Evolutionary conservation across 176 grass and related monocot species (phyloP).

Genomic region (Aegilops sharonensis): DNA sequence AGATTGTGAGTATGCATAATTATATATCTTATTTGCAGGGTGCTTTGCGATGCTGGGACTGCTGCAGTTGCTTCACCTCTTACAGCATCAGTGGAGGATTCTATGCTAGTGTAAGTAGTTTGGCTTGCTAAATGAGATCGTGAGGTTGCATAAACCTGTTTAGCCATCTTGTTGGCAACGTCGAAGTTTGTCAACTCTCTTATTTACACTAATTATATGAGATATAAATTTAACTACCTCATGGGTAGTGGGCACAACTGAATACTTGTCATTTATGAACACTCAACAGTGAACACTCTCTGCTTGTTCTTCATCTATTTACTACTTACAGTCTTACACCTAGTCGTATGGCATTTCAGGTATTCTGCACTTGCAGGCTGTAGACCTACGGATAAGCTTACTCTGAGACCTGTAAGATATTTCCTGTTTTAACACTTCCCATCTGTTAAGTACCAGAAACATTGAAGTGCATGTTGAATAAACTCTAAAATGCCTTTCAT

Average conservation of each 20-base stretch:
- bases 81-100: conserved; percentile 79
- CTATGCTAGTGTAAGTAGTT: conserved; percentile 79
- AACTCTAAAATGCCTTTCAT: conserved; percentile 20
- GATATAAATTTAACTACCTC: neutral
- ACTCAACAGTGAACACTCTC: neutral
- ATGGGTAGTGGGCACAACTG: conserved; percentile 5
- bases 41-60: conserved; percentile 73
- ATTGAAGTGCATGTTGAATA: neutral
- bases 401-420: conserved; percentile 69
- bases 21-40: conserved; percentile 42
- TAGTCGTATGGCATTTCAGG: conserved; percentile 43
- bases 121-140: conserved; percentile 10
- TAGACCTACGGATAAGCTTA: conserved; percentile 62
- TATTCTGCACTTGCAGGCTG: conserved; percentile 82
- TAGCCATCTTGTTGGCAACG: neutral
- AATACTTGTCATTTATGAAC: neutral
- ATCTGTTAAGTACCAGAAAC: conserved; percentile 27
- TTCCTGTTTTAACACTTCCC: neutral
- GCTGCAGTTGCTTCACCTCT: conserved; percentile 98
- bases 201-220: neutral
- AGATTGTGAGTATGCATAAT: conserved; percentile 19
- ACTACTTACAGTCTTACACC: neutral
- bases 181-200: neutral
- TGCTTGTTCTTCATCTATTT: neutral
- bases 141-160: neutral